Evolutionary conservation across 2,329 filamentous ascomycete genomes (phyloP).

Genomic region (Talaromyces atroroseus): DNA sequence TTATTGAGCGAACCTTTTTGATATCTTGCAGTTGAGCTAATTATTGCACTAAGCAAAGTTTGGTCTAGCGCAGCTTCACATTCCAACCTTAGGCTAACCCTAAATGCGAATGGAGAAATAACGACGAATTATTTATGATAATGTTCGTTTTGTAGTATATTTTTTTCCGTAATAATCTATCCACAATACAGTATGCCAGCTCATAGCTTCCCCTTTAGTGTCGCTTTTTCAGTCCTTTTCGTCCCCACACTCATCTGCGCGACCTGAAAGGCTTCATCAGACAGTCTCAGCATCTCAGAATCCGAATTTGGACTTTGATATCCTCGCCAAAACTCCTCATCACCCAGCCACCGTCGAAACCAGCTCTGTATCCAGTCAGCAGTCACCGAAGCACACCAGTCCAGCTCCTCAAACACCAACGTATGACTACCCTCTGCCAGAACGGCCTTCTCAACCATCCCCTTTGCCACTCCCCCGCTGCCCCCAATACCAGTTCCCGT

Average conservation of each 20-base stretch:
- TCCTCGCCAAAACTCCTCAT: constrained; percentile 15
- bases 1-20: neutral
- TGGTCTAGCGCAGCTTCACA: neutral
- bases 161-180: too few relatives aligned
- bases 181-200: too few relatives aligned
- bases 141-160: too few relatives aligned
- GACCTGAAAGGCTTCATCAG: constrained; percentile 10
- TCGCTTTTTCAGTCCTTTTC: neutral
- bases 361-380: constrained; percentile 18
- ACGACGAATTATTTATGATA: too few relatives aligned
- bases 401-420: constrained; percentile 17
- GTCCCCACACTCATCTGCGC: neutral
- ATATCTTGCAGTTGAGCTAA: neutral
- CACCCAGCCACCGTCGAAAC: constrained; percentile 15
- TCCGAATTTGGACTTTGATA: constrained; percentile 19
- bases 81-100: neutral
- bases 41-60: neutral
- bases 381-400: constrained; percentile 16
- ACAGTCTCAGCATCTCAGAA: constrained; percentile 15
- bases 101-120: neutral
- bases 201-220: neutral
- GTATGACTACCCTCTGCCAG: constrained; percentile 13
- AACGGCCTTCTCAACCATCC: constrained; percentile 6
- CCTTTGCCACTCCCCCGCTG: constrained; percentile 17
- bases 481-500: constrained; percentile 22